phyloP scores from a whole-genome alignment of 176 grass and related monocot genomes.

The Musa beccarii region DNA sequence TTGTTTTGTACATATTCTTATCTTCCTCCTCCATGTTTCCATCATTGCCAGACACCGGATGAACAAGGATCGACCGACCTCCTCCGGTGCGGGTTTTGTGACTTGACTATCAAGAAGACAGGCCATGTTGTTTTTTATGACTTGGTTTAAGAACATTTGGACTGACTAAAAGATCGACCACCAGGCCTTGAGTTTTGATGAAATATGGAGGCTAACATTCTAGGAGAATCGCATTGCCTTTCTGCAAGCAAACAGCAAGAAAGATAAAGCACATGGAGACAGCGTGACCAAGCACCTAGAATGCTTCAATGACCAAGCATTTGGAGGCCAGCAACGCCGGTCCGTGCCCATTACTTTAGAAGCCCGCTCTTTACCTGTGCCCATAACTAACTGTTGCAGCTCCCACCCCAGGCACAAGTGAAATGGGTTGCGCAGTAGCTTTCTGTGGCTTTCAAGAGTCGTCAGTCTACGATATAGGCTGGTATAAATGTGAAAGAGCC shows the following conservation, averaged over 20 bases:
- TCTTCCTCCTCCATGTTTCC: too few species aligned
- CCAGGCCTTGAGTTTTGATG: background rate
- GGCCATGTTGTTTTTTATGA: too few species aligned
- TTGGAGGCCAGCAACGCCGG: background rate
- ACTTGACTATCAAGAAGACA: too few species aligned
- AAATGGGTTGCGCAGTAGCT: background rate
- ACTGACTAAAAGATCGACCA: too few species aligned
- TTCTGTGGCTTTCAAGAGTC: constrained; percentile 4
- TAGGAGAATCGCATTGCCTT: background rate
- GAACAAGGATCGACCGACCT: too few species aligned
- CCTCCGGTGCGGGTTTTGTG: too few species aligned
- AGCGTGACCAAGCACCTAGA: background rate
- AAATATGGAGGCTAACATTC: background rate
- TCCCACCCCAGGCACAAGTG: background rate
- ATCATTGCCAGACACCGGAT: too few species aligned
- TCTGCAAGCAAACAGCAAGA: constrained; percentile 6
- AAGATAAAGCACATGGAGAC: constrained; percentile 10
- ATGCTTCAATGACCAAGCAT: background rate
- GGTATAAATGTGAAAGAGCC: constrained; percentile 2
- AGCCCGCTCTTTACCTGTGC: background rate
- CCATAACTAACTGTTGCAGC: background rate
- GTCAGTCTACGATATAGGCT: background rate
- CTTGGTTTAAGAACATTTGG: too few species aligned
- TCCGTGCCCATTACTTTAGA: background rate
- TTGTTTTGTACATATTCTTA: too few species aligned